phyloP scores from a whole-genome alignment of 1,139 yeast species.

The Scheffersomyces insectosa region DNA sequence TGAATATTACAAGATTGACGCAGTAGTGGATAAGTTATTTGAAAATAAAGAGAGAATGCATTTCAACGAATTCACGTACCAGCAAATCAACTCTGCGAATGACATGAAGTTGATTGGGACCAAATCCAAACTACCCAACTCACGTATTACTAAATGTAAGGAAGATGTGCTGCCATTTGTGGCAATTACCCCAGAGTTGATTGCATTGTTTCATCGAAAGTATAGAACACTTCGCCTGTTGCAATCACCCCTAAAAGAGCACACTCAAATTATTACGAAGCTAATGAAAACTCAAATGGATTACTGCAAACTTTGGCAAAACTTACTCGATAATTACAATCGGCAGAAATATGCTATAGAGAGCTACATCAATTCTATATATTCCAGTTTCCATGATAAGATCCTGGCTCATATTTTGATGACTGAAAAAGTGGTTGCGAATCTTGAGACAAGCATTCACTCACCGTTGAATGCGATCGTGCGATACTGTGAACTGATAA shows the following conservation, averaged over 20 bases:
- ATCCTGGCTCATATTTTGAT: slow-evolving; percentile 8
- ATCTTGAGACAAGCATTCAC: too few species aligned
- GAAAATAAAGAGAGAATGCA: too few species aligned
- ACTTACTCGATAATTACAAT: slow-evolving; percentile 12
- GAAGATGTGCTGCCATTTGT: too few species aligned
- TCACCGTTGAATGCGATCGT: too few species aligned
- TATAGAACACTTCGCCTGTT: too few species aligned
- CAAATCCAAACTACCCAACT: slow-evolving; percentile 1
- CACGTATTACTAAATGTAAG: too few species aligned
- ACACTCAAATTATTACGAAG: slow-evolving; percentile 1
- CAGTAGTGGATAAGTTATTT: too few species aligned
- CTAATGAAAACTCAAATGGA: slow-evolving; percentile 15
- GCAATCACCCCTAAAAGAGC: background rate
- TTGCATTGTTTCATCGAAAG: too few species aligned
- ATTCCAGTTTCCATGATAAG: slow-evolving; percentile 19
- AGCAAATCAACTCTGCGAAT: slow-evolving; percentile 1
- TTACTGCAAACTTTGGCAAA: slow-evolving; percentile 19
- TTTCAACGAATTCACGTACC: too few species aligned
- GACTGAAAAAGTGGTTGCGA: slow-evolving; percentile 1
- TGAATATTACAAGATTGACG: too few species aligned
- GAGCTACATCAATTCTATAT: slow-evolving; percentile 17
- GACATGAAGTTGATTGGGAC: slow-evolving; percentile 4
- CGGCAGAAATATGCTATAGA: background rate
- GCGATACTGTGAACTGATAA: too few species aligned
- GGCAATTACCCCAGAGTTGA: too few species aligned